Base-by-base conservation (phyloP, 2,329 filamentous ascomycete species). In the Colletotrichum somersetense region DNA sequence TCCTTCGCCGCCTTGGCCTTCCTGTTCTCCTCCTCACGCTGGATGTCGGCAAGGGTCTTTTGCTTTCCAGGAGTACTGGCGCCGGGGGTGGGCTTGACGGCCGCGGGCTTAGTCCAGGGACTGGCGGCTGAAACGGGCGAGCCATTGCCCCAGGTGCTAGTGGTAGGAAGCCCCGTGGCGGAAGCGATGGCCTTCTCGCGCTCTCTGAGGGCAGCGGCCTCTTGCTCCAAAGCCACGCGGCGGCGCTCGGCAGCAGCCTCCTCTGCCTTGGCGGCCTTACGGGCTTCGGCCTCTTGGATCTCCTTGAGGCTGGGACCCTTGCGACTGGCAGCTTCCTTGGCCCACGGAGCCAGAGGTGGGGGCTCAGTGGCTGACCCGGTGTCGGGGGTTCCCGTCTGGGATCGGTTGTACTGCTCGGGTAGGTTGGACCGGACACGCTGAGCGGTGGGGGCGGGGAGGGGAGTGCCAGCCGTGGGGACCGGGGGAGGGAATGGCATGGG, bases 31-130 rank as follows among this genome's bases (percentile, higher is more conserved):
- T 99, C 96, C 83, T 99, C 96, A 74, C 95, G 95, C 81, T 98
- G 96, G 71, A 99, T 98, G 76, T 98, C 96, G 33, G 95, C 94
- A 56, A 98, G 86, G 0, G 95, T 97, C 88, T 98, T 98, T 86
- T 97, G 96, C 83, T 84, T 80, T 77, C 83, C 74, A 16, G 71
- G 71, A 20, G 67, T 71, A 16, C 75, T 77, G 3, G 76, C 73
- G 18, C 75, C 75, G 1, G 79, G 72, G 3, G 78, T 76, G 1
- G 77, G 78, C 79, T 89, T 90, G 55, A 79, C 77, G 3, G 85
- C 82, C 0, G 84, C 82, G 3, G 91, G 89, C 81, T 93, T 94
- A 23, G 88, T 83, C 92, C 92, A 94, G 0, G 91, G 90, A 77
- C 86, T 89, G 57, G 84, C 80, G 1, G 85, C 83, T n/a, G 90